Evolutionary conservation across 192 early-diverging fungal species (phyloP).

Genomic region (Entomortierella lignicola): DNA sequence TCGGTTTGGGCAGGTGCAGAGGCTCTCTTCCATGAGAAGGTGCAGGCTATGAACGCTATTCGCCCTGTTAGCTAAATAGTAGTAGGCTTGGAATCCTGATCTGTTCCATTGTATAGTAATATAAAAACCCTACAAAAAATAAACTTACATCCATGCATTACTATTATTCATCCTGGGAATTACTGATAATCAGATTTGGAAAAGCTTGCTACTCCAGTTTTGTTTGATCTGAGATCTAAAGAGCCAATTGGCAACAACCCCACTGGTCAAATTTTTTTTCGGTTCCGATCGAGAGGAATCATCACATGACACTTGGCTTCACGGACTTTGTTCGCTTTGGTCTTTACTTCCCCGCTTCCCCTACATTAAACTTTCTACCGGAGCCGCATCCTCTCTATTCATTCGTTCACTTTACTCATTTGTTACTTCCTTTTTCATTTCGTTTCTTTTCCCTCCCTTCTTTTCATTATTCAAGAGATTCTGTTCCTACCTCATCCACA

Average conservation of each 20-base stretch:
- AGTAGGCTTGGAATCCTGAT: no score
- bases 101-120: no score
- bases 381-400: constrained; percentile 1
- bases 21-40: constrained; percentile 85
- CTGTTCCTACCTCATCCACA: background rate
- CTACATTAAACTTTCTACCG: no score
- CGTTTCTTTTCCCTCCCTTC: background rate
- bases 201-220: no score
- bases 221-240: no score
- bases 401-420: background rate
- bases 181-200: no score
- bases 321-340: background rate
- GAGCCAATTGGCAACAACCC: constrained; percentile 13
- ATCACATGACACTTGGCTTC: constrained; percentile 8
- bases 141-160: no score
- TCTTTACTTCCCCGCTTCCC: background rate
- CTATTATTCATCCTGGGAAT: no score
- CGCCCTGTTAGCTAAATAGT: no score
- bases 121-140: no score
- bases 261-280: background rate
- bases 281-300: constrained; percentile 7
- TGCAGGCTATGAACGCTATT: constrained; percentile 27
- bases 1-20: constrained; percentile 88
- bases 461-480: background rate
- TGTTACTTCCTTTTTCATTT: background rate